These are phyloP conservation scores for Pascua guehoae DNA, from an alignment of 1,284 basidiomycete species.

Conservation along the genomic window DNA sequence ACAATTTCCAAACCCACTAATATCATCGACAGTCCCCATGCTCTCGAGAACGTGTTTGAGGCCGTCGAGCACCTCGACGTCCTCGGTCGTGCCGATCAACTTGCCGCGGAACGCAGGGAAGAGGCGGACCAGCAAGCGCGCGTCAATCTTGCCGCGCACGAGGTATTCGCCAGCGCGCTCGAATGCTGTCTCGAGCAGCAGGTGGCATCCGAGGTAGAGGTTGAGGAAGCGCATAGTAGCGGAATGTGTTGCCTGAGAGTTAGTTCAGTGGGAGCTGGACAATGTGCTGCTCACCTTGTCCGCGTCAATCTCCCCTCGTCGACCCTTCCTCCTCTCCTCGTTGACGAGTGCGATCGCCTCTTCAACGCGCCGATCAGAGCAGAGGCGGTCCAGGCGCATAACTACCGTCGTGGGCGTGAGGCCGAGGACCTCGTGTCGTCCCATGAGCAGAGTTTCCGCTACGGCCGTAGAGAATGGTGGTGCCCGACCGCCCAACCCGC, in stretches of 20 bases:
- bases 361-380: conserved; percentile 41
- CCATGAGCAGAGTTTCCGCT: conserved; percentile 47
- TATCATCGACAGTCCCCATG: conserved; percentile 42
- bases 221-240: conserved; percentile 46
- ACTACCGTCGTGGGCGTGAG: conserved; percentile 46
- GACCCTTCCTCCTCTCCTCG: conserved; percentile 38
- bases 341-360: conserved; percentile 48
- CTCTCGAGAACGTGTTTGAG: conserved; percentile 33
- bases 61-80: conserved; percentile 46
- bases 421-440: conserved; percentile 43
- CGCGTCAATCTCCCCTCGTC: conserved; percentile 40
- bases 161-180: conserved; percentile 48
- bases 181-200: conserved; percentile 47
- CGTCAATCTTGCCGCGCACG: conserved; percentile 43
- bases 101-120: conserved; percentile 45
- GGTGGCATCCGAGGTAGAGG: conserved; percentile 45
- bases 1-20: conserved; percentile 49
- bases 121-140: conserved; percentile 47
- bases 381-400: conserved; percentile 41
- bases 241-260: conserved; percentile 34
- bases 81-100: conserved; percentile 42
- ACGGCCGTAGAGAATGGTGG: conserved; percentile 36
- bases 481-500: background rate
- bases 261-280: conserved; percentile 4
- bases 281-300: conserved; percentile 33